Conservation (phyloP, 2,329 filamentous ascomycete species). For the Hawksworthiomyces lignivorus region DNA sequence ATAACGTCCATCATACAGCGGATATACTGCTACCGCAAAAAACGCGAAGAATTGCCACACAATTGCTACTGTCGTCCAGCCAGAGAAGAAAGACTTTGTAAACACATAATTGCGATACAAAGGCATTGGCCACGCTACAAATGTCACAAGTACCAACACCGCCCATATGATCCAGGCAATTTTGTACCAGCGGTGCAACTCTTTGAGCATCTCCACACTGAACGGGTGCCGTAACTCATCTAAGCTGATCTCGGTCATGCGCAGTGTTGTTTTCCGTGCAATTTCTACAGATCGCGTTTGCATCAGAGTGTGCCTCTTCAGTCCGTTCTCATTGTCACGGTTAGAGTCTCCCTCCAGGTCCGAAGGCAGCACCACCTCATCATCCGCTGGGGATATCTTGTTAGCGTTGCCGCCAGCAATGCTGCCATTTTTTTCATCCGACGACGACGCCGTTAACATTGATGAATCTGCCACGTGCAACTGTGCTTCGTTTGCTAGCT, state of each 20-base stretch:
- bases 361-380: too few relatives aligned
- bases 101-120: slow-evolving; percentile 43
- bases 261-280: neutral
- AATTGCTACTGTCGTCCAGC: slow-evolving; percentile 36
- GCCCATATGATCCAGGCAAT: slow-evolving; percentile 8
- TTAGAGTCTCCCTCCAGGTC: too few relatives aligned
- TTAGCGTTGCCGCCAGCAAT: too few relatives aligned
- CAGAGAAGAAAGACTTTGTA: slow-evolving; percentile 35
- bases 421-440: too few relatives aligned
- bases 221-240: slow-evolving; percentile 29
- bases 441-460: neutral
- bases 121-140: slow-evolving; percentile 41
- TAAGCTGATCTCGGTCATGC: slow-evolving; percentile 16
- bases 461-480: slow-evolving; percentile 10
- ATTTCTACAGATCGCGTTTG: neutral
- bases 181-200: slow-evolving; percentile 9
- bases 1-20: slow-evolving; percentile 34
- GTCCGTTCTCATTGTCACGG: too few relatives aligned
- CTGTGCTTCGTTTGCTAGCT: slow-evolving; percentile 32
- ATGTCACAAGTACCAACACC: slow-evolving; percentile 31
- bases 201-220: slow-evolving; percentile 2
- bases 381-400: too few relatives aligned
- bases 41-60: slow-evolving; percentile 42
- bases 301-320: neutral
- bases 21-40: slow-evolving; percentile 36